Evolutionary conservation across 1,139 yeast species (phyloP), one percentile per base, ranked within the genome.

Genomic region (Pichia cactophila): DNA sequence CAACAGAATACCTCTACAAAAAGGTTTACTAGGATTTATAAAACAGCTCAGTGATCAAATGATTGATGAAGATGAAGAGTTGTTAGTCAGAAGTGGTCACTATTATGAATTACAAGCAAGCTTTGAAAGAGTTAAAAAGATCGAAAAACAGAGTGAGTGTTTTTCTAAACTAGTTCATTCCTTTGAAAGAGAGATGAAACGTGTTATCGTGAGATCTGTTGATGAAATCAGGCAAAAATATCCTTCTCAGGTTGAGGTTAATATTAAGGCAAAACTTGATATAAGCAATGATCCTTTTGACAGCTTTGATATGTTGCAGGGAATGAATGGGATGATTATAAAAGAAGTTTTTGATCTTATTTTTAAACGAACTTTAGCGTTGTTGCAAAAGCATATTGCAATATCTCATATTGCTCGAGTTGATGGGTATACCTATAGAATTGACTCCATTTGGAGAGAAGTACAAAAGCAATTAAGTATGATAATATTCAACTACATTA

Each of bases 271-370:
- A 5, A 42, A 49, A 6, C 36, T 46, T 6, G 44, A 53, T 14
- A 43, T 51, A 3, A 53, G 52, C 10, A 29, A 52, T 7, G 37
- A 49, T 14, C 55, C 55, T 39, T 42, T 62, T 31, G 56, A 59
- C n/a, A 64, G 62, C 23, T 63, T 65, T 47, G 69, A 68, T n/a
- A 57, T 71, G 2, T 61, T 61, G 48, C 72, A 69, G 48, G 86
- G 81, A 53, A 66, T 77, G 26, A 70, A 82, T 14, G 79, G 84
- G 1, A 64, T 76, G 1, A 73, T 86, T 0, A 69, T 87, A 42
- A 80, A 82, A 56, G 90, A 86, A 56, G 71, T 87, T 45, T 85
- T 86, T 57, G 80, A 86, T 63, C 73, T 80, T 2, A 71, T 86
- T 10, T 87, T 85, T 58, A 70, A 79, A 29, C 83, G 80, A 61